Evolutionary conservation across 768 basidiomycete genomes (phyloP).

Genomic region (Hebeloma cylindrosporum): DNA sequence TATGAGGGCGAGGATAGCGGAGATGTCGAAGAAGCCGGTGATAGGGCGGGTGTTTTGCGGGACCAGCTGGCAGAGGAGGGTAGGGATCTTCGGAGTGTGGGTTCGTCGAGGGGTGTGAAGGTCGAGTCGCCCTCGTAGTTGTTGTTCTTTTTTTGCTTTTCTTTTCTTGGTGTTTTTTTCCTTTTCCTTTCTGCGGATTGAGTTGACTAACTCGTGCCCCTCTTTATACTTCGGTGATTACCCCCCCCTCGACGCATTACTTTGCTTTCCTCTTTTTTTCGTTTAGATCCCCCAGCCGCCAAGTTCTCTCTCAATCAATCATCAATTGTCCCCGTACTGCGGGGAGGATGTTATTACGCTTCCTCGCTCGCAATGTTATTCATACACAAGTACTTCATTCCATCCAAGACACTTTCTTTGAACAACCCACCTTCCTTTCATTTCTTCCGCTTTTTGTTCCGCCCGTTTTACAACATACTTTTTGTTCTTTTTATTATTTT

Average conservation of each 20-base stretch:
- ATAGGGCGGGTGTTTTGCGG: conserved; percentile 46
- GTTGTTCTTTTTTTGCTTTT: conserved; percentile 18
- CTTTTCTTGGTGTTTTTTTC: conserved; percentile 3
- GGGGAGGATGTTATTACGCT: no score
- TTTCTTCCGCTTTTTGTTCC: no score
- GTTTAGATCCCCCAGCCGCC: no score
- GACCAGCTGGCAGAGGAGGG: conserved; percentile 87
- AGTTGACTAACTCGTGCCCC: conserved; percentile 4
- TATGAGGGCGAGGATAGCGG: conserved; percentile 7
- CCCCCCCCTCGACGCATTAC: conserved; percentile 1
- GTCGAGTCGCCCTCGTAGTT: conserved; percentile 62
- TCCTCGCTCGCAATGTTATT: no score
- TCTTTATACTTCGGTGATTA: conserved; percentile 1
- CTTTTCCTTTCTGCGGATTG: conserved; percentile 2
- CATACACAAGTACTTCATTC: no score
- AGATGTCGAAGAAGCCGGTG: conserved; percentile 6
- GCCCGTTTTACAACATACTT: no score
- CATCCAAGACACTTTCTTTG: no score
- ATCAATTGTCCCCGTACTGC: no score
- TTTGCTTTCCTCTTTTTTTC: conserved; percentile 12
- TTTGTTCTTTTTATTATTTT: no score
- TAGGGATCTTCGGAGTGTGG: conserved; percentile 82
- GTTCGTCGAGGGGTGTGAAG: conserved; percentile 74
- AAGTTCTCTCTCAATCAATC: no score
- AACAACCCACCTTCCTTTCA: no score